Conservation (phyloP, 305 asterid genomes). For the Fraxinus albicans region DNA sequence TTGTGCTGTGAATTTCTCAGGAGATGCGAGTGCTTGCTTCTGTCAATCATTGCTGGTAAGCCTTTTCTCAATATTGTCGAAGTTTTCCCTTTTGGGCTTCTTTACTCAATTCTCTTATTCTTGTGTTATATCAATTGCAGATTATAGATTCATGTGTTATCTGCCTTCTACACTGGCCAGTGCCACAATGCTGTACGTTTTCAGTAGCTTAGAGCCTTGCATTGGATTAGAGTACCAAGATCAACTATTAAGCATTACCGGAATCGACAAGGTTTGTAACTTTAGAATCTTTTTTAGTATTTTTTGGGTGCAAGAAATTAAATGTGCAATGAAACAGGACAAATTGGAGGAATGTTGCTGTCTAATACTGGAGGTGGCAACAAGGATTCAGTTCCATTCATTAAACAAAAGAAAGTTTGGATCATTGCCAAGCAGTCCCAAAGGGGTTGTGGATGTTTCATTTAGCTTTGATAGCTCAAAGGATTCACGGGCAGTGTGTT, state of each 20-base stretch:
- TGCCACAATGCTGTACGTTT: slow-evolving; percentile 69
- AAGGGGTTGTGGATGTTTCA: slow-evolving; percentile 66
- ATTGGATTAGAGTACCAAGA: slow-evolving; percentile 50
- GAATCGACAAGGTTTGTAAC: slow-evolving; percentile 49
- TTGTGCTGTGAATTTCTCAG: slow-evolving; percentile 43
- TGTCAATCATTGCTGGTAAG: slow-evolving; percentile 55
- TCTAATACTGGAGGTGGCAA: slow-evolving; percentile 53
- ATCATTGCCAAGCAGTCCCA: slow-evolving; percentile 62
- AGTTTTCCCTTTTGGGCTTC: neutral
- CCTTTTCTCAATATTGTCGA: neutral
- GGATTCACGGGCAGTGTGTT: slow-evolving; percentile 45
- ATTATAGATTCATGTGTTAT: slow-evolving; percentile 53
- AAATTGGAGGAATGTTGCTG: slow-evolving; percentile 64
- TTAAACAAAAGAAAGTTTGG: slow-evolving; percentile 55
- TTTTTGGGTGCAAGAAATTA: neutral
- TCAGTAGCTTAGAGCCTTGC: slow-evolving; percentile 52
- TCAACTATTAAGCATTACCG: slow-evolving; percentile 54
- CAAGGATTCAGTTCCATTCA: slow-evolving; percentile 32
- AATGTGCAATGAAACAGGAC: slow-evolving; percentile 41
- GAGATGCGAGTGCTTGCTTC: slow-evolving; percentile 57
- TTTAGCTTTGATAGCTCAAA: slow-evolving; percentile 60
- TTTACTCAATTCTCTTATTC: no score
- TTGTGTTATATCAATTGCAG: slow-evolving; percentile 27
- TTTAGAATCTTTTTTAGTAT: neutral
- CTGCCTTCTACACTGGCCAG: slow-evolving; percentile 76